Evolutionary conservation across 768 basidiomycete genomes (phyloP).

Genomic region (Austroboletus festivus): DNA sequence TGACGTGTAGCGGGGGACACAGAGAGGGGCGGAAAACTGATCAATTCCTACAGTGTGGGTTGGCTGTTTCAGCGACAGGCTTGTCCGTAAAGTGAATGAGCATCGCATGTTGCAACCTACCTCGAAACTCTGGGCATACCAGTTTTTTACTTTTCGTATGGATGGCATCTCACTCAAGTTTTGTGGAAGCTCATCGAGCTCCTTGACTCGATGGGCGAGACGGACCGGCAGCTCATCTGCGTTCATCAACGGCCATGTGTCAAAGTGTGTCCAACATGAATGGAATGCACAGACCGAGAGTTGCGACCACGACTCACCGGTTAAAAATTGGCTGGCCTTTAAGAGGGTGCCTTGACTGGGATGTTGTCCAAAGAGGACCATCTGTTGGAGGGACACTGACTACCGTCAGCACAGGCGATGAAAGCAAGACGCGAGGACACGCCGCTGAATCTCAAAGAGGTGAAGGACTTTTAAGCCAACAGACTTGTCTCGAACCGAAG

Average conservation of each 20-base stretch:
- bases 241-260: not conserved
- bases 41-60: slow-evolving; percentile 64
- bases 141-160: slow-evolving; percentile 93
- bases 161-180: slow-evolving; percentile 87
- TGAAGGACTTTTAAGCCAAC: too few species aligned
- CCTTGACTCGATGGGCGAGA: slow-evolving; percentile 92
- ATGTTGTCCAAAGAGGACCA: slow-evolving; percentile 97
- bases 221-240: slow-evolving; percentile 92
- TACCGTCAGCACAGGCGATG: slow-evolving; percentile 7
- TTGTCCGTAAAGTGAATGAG: not conserved
- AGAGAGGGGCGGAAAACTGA: slow-evolving; percentile 76
- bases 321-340: slow-evolving; percentile 87
- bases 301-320: slow-evolving; percentile 44
- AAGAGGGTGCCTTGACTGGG: slow-evolving; percentile 91
- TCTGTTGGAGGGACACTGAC: slow-evolving; percentile 90
- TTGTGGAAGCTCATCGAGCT: slow-evolving; percentile 92
- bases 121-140: slow-evolving; percentile 99
- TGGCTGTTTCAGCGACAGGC: not conserved
- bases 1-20: slow-evolving; percentile 67
- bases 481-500: not conserved
- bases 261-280: not conserved
- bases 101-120: slow-evolving; percentile 40
- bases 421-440: not conserved
- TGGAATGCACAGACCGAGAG: too few species aligned
- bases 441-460: not conserved